Percentiles rank a stretch among this genome's conserved stretches.
These are phyloP conservation scores for Vanrija humicola DNA, from an alignment of 1,284 basidiomycete species.

Conservation along the genomic window DNA sequence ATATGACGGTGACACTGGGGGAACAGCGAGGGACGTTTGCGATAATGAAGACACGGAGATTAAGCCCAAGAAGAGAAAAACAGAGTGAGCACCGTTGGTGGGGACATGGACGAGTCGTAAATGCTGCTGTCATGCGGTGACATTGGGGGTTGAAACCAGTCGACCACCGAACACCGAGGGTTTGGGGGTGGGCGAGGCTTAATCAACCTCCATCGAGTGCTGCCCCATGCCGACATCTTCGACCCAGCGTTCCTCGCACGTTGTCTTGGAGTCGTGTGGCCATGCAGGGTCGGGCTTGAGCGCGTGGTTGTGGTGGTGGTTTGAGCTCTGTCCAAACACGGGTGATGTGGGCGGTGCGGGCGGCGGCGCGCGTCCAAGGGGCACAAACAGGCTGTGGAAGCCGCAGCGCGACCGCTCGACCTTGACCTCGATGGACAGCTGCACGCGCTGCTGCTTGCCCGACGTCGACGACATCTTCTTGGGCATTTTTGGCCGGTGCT, in stretches of 20 bases:
- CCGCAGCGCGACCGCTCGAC: slow-evolving; percentile 38
- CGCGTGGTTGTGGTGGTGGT: background rate
- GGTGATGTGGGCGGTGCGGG: slow-evolving; percentile 39
- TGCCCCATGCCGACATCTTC: slow-evolving; percentile 29
- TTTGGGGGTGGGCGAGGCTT: background rate
- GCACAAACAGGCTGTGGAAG: slow-evolving; percentile 44
- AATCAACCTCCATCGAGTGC: slow-evolving; percentile 36
- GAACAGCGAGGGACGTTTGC: background rate
- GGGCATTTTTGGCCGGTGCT: slow-evolving; percentile 19
- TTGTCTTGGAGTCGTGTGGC: background rate
- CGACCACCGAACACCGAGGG: too few species aligned
- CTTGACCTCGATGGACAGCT: slow-evolving; percentile 39
- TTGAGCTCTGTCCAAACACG: slow-evolving; percentile 20
- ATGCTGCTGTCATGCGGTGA: background rate
- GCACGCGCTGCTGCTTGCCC: slow-evolving; percentile 34
- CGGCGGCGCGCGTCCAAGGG: slow-evolving; percentile 31
- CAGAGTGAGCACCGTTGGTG: background rate
- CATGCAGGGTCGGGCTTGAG: background rate
- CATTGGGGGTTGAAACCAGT: background rate
- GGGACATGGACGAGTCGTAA: background rate
- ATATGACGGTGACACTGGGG: background rate
- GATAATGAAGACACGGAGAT: background rate
- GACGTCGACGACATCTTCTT: slow-evolving; percentile 31
- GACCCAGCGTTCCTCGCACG: slow-evolving; percentile 35
- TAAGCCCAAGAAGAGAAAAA: background rate